phyloP scores from a whole-genome alignment of 2,329 filamentous ascomycete species.

The Cylindrodendrum hubeiense region DNA sequence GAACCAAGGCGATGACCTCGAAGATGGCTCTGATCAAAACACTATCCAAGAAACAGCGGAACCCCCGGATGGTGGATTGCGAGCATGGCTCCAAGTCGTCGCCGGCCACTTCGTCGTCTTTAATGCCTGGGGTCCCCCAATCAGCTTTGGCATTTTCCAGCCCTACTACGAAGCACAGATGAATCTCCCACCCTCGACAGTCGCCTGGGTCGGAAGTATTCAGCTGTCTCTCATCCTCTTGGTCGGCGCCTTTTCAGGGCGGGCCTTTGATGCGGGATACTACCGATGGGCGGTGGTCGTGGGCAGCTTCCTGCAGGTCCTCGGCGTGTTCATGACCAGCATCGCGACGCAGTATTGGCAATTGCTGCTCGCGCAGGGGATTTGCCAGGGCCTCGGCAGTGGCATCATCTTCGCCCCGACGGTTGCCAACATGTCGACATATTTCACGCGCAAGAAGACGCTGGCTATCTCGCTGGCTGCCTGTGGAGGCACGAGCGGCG shows the following conservation, averaged over 20 bases:
- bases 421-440: conserved; percentile 68
- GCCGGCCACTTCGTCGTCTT: conserved; percentile 53
- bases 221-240: conserved; percentile 58
- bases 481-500: conserved; percentile 71
- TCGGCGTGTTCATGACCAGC: conserved; percentile 61
- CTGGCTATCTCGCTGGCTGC: conserved; percentile 72
- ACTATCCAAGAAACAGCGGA: not conserved
- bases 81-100: conserved; percentile 55
- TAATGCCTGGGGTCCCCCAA: conserved; percentile 55
- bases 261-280: conserved; percentile 57
- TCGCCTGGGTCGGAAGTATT: conserved; percentile 64
- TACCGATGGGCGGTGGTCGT: conserved; percentile 48
- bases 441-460: conserved; percentile 70
- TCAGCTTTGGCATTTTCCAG: conserved; percentile 55
- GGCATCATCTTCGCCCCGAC: conserved; percentile 67
- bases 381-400: conserved; percentile 68
- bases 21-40: not conserved
- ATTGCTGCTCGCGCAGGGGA: conserved; percentile 64
- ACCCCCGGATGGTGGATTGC: conserved; percentile 52
- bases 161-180: conserved; percentile 53
- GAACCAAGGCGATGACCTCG: conserved; percentile 3
- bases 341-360: conserved; percentile 60
- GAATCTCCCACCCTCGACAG: conserved; percentile 48
- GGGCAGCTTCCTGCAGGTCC: conserved; percentile 56
- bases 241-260: conserved; percentile 56